phyloP scores from a whole-genome alignment of 2,329 filamentous ascomycete genomes.

The Helminthosporium solani region DNA sequence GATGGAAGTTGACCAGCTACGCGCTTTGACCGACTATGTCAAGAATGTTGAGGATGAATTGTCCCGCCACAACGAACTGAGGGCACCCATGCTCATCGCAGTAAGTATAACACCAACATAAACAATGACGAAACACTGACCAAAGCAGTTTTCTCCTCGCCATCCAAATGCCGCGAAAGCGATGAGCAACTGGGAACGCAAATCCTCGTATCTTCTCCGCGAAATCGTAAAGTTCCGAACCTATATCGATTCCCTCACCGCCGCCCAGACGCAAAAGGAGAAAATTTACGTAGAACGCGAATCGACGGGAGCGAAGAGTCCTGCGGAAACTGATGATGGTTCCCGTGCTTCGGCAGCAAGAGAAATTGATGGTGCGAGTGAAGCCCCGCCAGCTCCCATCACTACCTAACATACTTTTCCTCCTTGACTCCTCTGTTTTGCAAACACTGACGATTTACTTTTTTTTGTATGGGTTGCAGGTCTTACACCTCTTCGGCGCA shows the following conservation, averaged over 20 bases:
- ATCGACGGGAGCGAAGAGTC: constrained; percentile 22
- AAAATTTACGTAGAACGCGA: constrained; percentile 62
- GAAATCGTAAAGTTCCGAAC: constrained; percentile 97
- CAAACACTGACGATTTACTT: constrained; percentile 30
- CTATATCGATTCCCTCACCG: constrained; percentile 82
- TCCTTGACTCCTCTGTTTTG: constrained; percentile 14
- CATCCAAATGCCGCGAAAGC: constrained; percentile 78
- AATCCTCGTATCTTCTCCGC: constrained; percentile 83
- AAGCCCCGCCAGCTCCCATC: constrained; percentile 28
- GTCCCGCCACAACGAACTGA: constrained; percentile 81
- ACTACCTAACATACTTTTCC: constrained; percentile 14
- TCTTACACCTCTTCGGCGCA: constrained; percentile 38
- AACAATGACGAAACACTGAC: constrained; percentile 1
- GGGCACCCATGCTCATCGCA: constrained; percentile 82
- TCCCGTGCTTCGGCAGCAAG: constrained; percentile 10
- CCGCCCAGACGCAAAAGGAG: constrained; percentile 67
- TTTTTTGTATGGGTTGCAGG: constrained; percentile 23
- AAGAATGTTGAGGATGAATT: constrained; percentile 83
- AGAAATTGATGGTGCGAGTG: constrained; percentile 39
- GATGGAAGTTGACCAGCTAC: constrained; percentile 77
- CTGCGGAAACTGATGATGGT: constrained; percentile 14
- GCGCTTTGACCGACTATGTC: constrained; percentile 74
- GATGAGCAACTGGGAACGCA: constrained; percentile 96
- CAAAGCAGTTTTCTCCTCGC: constrained; percentile 70
- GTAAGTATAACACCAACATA: constrained; percentile 41